Evolutionary conservation across 2,329 filamentous ascomycete species (phyloP).

Genomic region (Pseudopyricularia cyperi): DNA sequence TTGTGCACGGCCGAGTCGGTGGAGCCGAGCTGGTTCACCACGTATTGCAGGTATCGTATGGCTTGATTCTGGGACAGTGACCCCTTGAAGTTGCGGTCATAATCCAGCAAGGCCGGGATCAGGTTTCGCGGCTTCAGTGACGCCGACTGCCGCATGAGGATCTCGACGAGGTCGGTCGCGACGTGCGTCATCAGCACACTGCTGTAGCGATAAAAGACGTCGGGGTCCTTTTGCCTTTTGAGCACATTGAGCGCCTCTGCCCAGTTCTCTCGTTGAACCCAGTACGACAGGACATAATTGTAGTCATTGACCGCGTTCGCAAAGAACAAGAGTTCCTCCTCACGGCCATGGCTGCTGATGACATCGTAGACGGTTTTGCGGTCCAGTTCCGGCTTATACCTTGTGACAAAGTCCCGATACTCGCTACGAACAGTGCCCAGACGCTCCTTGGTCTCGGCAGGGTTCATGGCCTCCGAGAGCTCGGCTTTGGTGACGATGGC

Average conservation of each 20-base stretch:
- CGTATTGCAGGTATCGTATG: conserved; percentile 82
- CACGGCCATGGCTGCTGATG: conserved; percentile 86
- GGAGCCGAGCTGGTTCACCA: conserved; percentile 75
- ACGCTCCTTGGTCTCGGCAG: conserved; percentile 58
- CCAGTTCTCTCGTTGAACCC: conserved; percentile 94
- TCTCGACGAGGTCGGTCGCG: conserved; percentile 78
- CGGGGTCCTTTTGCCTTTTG: conserved; percentile 82
- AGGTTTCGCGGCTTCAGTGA: conserved; percentile 76
- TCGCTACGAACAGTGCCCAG: conserved; percentile 60
- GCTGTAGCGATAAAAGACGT: conserved; percentile 93
- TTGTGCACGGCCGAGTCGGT: conserved; percentile 86
- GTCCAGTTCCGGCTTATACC: conserved; percentile 79
- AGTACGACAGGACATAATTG: conserved; percentile 91
- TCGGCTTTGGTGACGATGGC: conserved; percentile 84
- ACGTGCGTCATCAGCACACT: conserved; percentile 91
- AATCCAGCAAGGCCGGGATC: conserved; percentile 87
- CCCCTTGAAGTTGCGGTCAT: conserved; percentile 66
- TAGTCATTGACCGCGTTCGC: conserved; percentile 82
- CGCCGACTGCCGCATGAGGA: conserved; percentile 72
- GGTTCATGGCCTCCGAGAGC: conserved; percentile 46
- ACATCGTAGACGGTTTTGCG: conserved; percentile 89
- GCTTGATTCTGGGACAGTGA: conserved; percentile 73
- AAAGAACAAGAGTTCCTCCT: conserved; percentile 85
- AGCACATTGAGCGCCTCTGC: conserved; percentile 72
- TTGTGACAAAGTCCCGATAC: conserved; percentile 77